These are phyloP conservation scores for Pseudocercospora ulei DNA, from an alignment of 2,329 filamentous ascomycete genomes.

Conservation along the genomic window DNA sequence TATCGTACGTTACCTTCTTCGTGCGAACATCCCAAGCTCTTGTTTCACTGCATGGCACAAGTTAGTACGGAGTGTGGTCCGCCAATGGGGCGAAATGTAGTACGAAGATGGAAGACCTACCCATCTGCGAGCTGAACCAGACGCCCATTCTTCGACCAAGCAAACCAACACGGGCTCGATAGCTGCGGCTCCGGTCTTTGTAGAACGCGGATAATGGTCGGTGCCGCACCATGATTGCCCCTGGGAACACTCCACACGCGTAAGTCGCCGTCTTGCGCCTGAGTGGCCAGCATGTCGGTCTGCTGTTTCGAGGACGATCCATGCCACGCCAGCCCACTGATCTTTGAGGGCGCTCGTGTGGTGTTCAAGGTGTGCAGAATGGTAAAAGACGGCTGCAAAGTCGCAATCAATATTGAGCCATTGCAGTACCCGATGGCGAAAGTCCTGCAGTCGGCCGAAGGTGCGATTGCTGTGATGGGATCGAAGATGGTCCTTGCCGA, in stretches of 20 bases:
- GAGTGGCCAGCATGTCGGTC: constrained; percentile 92
- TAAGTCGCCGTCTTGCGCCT: constrained; percentile 83
- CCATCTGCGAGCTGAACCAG: constrained; percentile 86
- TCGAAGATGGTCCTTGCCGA: constrained; percentile 89
- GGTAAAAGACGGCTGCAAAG: constrained; percentile 80
- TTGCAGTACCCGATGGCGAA: constrained; percentile 97
- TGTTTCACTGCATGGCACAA: constrained; percentile 53
- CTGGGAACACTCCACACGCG: constrained; percentile 96
- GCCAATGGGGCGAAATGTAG: constrained; percentile 1
- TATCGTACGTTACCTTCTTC: constrained; percentile 88
- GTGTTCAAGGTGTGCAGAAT: constrained; percentile 88
- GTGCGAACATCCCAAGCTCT: constrained; percentile 94
- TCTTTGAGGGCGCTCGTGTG: constrained; percentile 71
- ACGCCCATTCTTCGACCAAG: constrained; percentile 95
- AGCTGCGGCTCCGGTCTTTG: constrained; percentile 66
- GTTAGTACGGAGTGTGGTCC: constrained; percentile 3
- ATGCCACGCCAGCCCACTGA: constrained; percentile 85
- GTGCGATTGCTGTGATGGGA: constrained; percentile 85
- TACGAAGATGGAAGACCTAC: constrained; percentile 48
- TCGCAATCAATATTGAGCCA: constrained; percentile 82
- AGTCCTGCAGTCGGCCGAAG: constrained; percentile 78
- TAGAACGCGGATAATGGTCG: constrained; percentile 79
- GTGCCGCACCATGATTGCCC: constrained; percentile 56
- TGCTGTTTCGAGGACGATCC: constrained; percentile 92
- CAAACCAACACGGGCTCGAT: constrained; percentile 83